phyloP scores from a whole-genome alignment of 2,329 filamentous ascomycete species.

The Colletotrichum sansevieriae region DNA sequence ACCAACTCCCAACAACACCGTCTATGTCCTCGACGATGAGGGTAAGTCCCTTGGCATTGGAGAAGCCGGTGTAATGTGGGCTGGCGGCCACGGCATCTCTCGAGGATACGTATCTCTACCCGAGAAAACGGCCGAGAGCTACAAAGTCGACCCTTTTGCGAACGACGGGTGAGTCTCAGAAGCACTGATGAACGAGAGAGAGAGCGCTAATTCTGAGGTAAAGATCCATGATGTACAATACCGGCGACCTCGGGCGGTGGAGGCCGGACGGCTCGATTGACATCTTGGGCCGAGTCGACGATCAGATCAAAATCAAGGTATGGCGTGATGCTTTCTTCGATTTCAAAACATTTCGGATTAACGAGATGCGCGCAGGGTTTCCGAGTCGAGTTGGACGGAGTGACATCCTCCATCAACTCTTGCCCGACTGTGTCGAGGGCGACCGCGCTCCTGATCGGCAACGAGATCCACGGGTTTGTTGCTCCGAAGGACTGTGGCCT shows the following conservation, averaged over 20 bases:
- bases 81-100: constrained; percentile 67
- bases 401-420: constrained; percentile 62
- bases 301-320: constrained; percentile 68
- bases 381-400: constrained; percentile 71
- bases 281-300: constrained; percentile 68
- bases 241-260: constrained; percentile 71
- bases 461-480: constrained; percentile 64
- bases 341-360: not conserved
- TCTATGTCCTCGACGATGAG: constrained; percentile 64
- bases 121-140: constrained; percentile 64
- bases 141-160: constrained; percentile 63
- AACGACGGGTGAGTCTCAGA: constrained; percentile 60
- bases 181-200: rapidly evolving
- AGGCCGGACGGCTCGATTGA: constrained; percentile 64
- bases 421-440: constrained; percentile 61
- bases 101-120: constrained; percentile 68
- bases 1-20: constrained; percentile 68
- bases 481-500: constrained; percentile 47
- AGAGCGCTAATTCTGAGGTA: rapidly evolving
- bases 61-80: constrained; percentile 67
- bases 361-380: constrained; percentile 55
- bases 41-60: constrained; percentile 60
- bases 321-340: not conserved
- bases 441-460: constrained; percentile 60
- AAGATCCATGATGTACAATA: constrained; percentile 68